Conservation (phyloP, 139 green algal species). For the Coccomyxa sp. region DNA sequence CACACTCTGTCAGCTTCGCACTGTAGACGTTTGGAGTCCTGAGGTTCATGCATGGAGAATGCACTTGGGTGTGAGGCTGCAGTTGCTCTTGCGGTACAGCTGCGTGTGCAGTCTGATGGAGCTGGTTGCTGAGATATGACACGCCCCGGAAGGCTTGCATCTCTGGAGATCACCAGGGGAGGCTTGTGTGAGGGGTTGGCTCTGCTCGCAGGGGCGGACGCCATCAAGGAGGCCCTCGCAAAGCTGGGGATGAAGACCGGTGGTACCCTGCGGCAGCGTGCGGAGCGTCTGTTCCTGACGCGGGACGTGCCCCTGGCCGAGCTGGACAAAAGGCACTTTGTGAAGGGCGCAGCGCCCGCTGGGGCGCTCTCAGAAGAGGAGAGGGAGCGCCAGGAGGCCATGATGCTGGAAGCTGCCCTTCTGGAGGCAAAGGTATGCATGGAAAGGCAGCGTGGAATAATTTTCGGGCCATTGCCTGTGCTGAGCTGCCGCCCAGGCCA, state of each 20-base stretch:
- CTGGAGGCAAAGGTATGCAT: conserved; percentile 33
- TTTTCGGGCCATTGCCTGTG: no score
- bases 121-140: no score
- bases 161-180: no score
- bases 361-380: background rate
- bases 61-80: no score
- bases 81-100: conserved; percentile 10
- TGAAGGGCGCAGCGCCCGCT: conserved; percentile 47
- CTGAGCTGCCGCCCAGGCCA: background rate
- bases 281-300: conserved; percentile 75
- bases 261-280: conserved; percentile 82
- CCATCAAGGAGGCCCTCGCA: conserved; percentile 74
- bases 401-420: conserved; percentile 21
- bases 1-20: no score
- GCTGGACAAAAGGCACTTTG: conserved; percentile 77
- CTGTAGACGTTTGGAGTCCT: no score
- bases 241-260: conserved; percentile 89
- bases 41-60: no score
- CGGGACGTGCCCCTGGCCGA: conserved; percentile 53
- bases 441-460: background rate
- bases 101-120: background rate
- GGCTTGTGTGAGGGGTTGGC: no score
- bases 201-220: conserved; percentile 54
- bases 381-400: background rate
- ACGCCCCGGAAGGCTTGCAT: no score